Percentiles rank a stretch among this genome's conserved stretches.
Conservation (phyloP, 148 eudicot species). For the Pouteria glomerata region DNA sequence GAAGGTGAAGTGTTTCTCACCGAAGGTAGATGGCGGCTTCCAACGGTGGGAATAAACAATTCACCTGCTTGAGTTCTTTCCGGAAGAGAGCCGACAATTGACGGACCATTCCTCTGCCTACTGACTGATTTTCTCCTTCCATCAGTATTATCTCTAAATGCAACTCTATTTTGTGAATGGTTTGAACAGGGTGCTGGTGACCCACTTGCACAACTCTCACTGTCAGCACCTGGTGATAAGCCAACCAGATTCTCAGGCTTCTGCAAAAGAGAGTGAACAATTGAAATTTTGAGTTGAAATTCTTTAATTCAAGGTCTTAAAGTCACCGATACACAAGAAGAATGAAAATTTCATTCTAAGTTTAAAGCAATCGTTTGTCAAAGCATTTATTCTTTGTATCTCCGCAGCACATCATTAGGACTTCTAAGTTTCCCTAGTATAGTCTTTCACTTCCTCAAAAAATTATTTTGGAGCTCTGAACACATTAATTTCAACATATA, state of each 20-base stretch:
- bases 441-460: neutral
- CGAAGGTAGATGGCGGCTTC: conserved; percentile 31
- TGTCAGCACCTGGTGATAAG: conserved; percentile 21
- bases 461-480: neutral
- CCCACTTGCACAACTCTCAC: conserved; percentile 35
- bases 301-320: neutral
- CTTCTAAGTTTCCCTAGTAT: neutral
- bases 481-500: neutral
- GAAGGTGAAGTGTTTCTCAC: conserved; percentile 16
- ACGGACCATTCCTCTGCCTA: conserved; percentile 20
- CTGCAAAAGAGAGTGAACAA: conserved; percentile 17
- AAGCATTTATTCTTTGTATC: too few species aligned
- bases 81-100: conserved; percentile 17
- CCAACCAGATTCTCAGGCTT: conserved; percentile 31
- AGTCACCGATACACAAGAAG: neutral
- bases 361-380: neutral
- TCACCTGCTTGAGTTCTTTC: conserved; percentile 46
- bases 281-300: neutral
- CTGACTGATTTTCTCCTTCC: conserved; percentile 33
- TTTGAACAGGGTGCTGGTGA: conserved; percentile 40
- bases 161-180: conserved; percentile 23
- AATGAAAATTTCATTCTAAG: neutral
- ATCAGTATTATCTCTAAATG: conserved; percentile 27
- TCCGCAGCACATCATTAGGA: neutral
- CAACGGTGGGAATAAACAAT: conserved; percentile 33